A percentile compares a stretch with the other conserved stretches of the same genome.
These are phyloP conservation scores for Hericium rajendrae DNA, from an alignment of 768 basidiomycete species.

Conservation along the genomic window DNA sequence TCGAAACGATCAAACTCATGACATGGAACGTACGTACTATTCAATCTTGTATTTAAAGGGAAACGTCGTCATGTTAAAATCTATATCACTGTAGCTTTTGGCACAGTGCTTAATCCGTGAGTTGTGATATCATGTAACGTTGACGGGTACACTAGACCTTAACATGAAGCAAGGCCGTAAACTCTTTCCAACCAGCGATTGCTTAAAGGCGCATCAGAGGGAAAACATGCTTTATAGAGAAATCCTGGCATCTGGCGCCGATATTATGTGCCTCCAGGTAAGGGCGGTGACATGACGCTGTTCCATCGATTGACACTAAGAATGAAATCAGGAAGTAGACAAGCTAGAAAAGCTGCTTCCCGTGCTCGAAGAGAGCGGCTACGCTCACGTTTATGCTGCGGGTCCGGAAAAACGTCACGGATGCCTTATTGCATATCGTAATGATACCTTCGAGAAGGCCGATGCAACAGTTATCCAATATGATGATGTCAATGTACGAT, in stretches of 20 bases:
- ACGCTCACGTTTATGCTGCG: constrained; percentile 52
- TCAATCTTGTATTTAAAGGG: neutral
- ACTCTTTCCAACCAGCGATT: constrained; percentile 78
- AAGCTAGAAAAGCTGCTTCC: constrained; percentile 65
- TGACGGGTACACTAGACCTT: neutral
- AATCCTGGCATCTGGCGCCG: constrained; percentile 60
- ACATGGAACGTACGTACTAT: constrained; percentile 64
- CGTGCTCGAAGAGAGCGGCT: constrained; percentile 52
- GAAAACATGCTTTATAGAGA: constrained; percentile 71
- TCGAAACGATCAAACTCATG: constrained; percentile 40
- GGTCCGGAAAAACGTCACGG: constrained; percentile 80
- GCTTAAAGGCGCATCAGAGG: constrained; percentile 65
- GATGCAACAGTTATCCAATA: constrained; percentile 49
- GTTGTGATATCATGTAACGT: constrained; percentile 20
- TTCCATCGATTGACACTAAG: neutral
- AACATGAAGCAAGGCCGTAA: constrained; percentile 46
- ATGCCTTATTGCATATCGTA: constrained; percentile 70
- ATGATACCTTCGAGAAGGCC: constrained; percentile 35
- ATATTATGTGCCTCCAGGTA: constrained; percentile 85
- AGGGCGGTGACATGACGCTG: constrained; percentile 7
- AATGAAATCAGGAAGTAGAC: constrained; percentile 68
- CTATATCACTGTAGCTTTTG: constrained; percentile 39
- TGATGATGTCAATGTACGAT: constrained; percentile 52
- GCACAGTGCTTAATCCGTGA: constrained; percentile 74
- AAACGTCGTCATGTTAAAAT: neutral